Conservation (phyloP, 169 alveolate species). For the Plasmodium chabaudi region DNA sequence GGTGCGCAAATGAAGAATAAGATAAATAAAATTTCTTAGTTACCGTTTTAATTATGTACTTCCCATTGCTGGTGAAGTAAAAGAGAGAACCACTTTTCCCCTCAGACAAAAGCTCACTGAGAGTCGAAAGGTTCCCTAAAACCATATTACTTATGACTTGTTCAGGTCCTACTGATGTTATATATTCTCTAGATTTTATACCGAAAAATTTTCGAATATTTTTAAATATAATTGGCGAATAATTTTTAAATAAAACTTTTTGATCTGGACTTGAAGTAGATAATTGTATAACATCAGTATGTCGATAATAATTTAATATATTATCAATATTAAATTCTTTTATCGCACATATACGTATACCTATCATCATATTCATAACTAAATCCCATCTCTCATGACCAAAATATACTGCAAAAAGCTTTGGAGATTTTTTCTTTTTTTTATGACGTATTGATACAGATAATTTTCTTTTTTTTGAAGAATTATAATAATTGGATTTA, state of each 20-base stretch:
- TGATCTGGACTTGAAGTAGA: slow-evolving; percentile 36
- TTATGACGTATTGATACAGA: slow-evolving; percentile 55
- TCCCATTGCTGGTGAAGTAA: slow-evolving; percentile 94
- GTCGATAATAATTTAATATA: slow-evolving; percentile 14
- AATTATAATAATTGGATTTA: slow-evolving; percentile 32
- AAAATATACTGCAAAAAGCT: slow-evolving; percentile 85
- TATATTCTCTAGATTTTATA: slow-evolving; percentile 92
- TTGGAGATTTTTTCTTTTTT: slow-evolving; percentile 26
- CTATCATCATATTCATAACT: slow-evolving; percentile 93
- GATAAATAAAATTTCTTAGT: neutral
- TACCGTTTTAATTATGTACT: slow-evolving; percentile 87
- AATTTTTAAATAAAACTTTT: slow-evolving; percentile 92
- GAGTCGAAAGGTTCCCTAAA: slow-evolving; percentile 95
- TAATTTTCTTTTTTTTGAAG: slow-evolving; percentile 35
- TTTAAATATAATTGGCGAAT: slow-evolving; percentile 96
- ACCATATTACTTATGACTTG: slow-evolving; percentile 95
- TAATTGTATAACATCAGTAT: slow-evolving; percentile 33
- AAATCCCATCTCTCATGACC: slow-evolving; percentile 94
- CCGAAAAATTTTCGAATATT: slow-evolving; percentile 92
- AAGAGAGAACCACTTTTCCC: slow-evolving; percentile 98
- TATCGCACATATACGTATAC: slow-evolving; percentile 88
- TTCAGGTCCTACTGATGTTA: slow-evolving; percentile 97
- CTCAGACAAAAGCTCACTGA: slow-evolving; percentile 94
- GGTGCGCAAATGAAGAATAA: neutral
- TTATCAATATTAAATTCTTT: slow-evolving; percentile 29